Conservation (phyloP, 352 stramenopile genomes). For the Globisporangium nagaii region DNA sequence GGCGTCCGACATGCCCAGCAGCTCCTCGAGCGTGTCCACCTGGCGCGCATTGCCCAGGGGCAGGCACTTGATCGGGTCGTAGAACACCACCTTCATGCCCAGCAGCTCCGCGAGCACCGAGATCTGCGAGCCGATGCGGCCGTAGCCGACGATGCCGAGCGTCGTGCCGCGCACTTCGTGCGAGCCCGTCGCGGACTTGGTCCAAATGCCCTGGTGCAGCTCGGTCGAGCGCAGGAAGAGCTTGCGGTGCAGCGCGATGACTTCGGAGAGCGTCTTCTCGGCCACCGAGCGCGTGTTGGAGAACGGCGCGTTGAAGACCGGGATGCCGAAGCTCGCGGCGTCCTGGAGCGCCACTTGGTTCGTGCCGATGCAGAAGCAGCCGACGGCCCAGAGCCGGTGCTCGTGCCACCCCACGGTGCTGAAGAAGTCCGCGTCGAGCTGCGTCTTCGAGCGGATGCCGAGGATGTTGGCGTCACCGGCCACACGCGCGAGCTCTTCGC, state of each 20-base stretch:
- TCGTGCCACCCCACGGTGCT: constrained; percentile 72
- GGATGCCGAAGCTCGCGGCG: constrained; percentile 55
- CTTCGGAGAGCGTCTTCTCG: constrained; percentile 78
- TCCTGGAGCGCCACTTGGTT: constrained; percentile 72
- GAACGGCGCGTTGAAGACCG: constrained; percentile 83
- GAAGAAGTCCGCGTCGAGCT: constrained; percentile 76
- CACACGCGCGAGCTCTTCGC: constrained; percentile 64
- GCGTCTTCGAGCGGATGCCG: constrained; percentile 80
- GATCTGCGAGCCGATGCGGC: constrained; percentile 78
- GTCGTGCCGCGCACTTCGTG: constrained; percentile 82
- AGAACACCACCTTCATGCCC: constrained; percentile 94
- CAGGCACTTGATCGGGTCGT: constrained; percentile 87
- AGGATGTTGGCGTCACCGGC: constrained; percentile 74
- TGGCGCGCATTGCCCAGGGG: constrained; percentile 75
- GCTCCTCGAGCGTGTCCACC: constrained; percentile 79
- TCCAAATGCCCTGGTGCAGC: constrained; percentile 72
- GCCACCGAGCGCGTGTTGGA: constrained; percentile 84
- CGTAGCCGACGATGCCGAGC: constrained; percentile 76
- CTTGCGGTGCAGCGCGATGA: constrained; percentile 81
- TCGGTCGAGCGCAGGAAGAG: constrained; percentile 76
- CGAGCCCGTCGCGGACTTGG: constrained; percentile 67
- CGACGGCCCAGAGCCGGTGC: constrained; percentile 71
- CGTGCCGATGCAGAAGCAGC: constrained; percentile 83
- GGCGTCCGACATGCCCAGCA: constrained; percentile 86
- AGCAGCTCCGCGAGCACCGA: constrained; percentile 80